Evolutionary conservation across 169 alveolate species (phyloP).

Genomic region (Plasmodium gaboni): DNA sequence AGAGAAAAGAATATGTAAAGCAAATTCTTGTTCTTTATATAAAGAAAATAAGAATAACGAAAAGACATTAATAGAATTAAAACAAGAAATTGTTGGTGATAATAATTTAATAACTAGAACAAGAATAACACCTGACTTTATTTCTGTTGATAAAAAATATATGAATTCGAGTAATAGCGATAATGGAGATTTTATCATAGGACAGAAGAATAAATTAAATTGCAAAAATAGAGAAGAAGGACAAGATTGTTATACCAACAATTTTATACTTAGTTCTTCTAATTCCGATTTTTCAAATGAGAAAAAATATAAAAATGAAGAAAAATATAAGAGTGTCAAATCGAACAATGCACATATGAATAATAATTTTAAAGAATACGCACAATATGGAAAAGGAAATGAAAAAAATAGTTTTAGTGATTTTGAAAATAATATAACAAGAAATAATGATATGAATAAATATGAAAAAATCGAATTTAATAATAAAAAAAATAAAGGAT

Average conservation of each 20-base stretch:
- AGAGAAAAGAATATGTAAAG: not conserved
- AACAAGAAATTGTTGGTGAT: slow-evolving; percentile 16
- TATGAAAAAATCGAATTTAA: not conserved
- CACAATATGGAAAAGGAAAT: not conserved
- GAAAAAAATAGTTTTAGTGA: slow-evolving; percentile 3
- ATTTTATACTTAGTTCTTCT: slow-evolving; percentile 16
- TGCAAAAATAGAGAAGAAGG: not conserved
- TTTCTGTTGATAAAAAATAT: slow-evolving; percentile 3
- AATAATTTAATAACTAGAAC: slow-evolving; percentile 2
- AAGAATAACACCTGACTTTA: slow-evolving; percentile 72
- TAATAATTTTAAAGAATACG: not conserved
- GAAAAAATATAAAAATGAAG: not conserved
- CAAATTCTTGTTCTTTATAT: not conserved
- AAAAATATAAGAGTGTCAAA: slow-evolving; percentile 9
- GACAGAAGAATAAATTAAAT: too few species aligned
- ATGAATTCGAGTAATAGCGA: slow-evolving; percentile 26
- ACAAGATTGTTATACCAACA: not conserved
- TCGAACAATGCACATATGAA: not conserved
- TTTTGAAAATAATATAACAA: not conserved
- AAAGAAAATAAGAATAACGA: slow-evolving; percentile 2
- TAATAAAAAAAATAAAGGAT: not conserved
- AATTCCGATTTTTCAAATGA: slow-evolving; percentile 48
- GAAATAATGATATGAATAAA: not conserved
- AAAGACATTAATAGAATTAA: slow-evolving; percentile 37
- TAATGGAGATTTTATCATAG: not conserved